These are phyloP conservation scores for Candida tibetensis DNA, from an alignment of 805 yeast species.

Conservation along the genomic window DNA sequence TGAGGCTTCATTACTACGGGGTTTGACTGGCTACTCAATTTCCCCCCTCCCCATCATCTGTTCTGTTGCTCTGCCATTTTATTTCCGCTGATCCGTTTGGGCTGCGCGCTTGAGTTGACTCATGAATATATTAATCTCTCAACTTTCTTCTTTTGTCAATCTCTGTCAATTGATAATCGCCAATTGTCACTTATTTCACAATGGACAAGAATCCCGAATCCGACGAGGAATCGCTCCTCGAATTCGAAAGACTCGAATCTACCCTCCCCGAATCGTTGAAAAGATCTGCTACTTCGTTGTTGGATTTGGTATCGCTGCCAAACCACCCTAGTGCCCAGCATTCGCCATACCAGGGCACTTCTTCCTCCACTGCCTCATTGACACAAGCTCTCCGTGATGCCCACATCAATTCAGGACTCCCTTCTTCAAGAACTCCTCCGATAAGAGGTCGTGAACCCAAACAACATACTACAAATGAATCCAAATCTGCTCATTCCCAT, in stretches of 20 bases:
- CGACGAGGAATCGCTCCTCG: slow-evolving; percentile 28
- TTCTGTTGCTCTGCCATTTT: no score
- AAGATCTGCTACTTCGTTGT: slow-evolving; percentile 36
- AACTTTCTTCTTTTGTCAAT: no score
- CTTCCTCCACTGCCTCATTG: slow-evolving; percentile 1
- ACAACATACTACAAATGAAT: neutral
- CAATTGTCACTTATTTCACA: neutral
- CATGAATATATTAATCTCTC: no score
- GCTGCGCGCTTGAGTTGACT: no score
- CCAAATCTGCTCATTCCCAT: slow-evolving; percentile 12
- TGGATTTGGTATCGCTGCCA: slow-evolving; percentile 22
- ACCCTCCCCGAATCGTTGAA: slow-evolving; percentile 40
- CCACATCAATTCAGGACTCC: slow-evolving; percentile 7
- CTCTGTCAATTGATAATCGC: no score
- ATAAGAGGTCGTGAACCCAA: slow-evolving; percentile 1
- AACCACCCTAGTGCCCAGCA: neutral
- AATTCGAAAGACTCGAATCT: slow-evolving; percentile 42
- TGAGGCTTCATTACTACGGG: no score
- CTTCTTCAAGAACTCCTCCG: slow-evolving; percentile 28
- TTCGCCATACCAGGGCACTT: neutral
- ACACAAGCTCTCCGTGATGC: slow-evolving; percentile 2
- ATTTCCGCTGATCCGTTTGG: no score
- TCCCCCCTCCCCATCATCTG: no score
- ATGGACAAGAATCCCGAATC: slow-evolving; percentile 7
- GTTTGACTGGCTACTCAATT: no score